A percentile compares a stretch with the other conserved stretches of the same genome.
phyloP scores from a whole-genome alignment of 2,329 filamentous ascomycete species.

The Fusarium nanum region DNA sequence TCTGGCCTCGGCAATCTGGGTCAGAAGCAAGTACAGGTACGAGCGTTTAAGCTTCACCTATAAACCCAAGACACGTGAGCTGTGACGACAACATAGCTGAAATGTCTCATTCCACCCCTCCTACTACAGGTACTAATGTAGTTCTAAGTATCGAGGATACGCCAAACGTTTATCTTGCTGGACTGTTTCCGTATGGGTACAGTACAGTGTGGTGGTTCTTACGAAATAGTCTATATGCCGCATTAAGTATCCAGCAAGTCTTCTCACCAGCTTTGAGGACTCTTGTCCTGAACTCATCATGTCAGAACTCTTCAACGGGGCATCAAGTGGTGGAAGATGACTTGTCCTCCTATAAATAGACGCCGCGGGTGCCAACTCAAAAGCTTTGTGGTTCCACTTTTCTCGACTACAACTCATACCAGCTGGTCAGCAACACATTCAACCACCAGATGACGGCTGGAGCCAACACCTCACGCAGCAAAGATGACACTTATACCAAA shows the following conservation, averaged over 20 bases:
- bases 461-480: constrained; percentile 26
- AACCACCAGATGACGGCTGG: constrained; percentile 34
- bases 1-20: constrained; percentile 19
- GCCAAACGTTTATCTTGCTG: background rate
- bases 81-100: constrained; percentile 24
- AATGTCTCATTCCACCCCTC: constrained; percentile 32
- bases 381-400: constrained; percentile 34
- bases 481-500: constrained; percentile 1
- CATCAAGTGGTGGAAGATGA: constrained; percentile 17
- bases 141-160: constrained; percentile 2
- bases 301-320: background rate
- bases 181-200: constrained; percentile 2
- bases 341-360: constrained; percentile 10
- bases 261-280: background rate
- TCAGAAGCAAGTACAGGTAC: constrained; percentile 25
- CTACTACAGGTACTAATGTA: background rate
- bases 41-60: constrained; percentile 7
- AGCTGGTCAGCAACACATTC: constrained; percentile 40
- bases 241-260: background rate
- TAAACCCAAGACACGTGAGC: constrained; percentile 32
- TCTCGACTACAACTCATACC: constrained; percentile 34
- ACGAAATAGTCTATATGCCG: background rate
- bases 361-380: constrained; percentile 31
- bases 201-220: background rate
- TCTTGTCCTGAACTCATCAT: too few species aligned